Percentiles rank a stretch among this genome's conserved stretches.
Evolutionary conservation across 2,329 filamentous ascomycete species (phyloP).

Genomic region (Albophoma yamanashiensis): DNA sequence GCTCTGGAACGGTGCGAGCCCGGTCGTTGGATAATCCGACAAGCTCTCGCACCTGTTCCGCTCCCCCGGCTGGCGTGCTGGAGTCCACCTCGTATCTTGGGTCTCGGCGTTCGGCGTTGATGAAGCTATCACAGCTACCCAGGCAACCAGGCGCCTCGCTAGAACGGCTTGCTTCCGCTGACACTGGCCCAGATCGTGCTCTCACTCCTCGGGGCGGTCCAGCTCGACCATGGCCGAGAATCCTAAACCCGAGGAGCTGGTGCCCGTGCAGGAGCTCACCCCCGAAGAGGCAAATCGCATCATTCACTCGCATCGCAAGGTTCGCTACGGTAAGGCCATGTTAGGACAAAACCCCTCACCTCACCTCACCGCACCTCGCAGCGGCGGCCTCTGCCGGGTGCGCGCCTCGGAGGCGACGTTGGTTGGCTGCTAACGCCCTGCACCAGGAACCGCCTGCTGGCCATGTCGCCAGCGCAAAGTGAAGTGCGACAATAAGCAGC

Average conservation of each 20-base stretch:
- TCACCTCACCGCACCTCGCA: background rate
- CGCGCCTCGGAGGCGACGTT: background rate
- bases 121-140: conserved; percentile 5
- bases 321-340: conserved; percentile 46
- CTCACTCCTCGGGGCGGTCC: background rate
- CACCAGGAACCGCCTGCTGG: conserved; percentile 52
- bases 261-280: conserved; percentile 45
- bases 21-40: background rate
- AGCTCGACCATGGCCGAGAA: conserved; percentile 30
- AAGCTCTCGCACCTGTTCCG: background rate
- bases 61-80: background rate
- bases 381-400: background rate
- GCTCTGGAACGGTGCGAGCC: background rate
- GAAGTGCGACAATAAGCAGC: conserved; percentile 59
- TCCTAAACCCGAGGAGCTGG: conserved; percentile 31
- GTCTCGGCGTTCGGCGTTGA: conserved; percentile 26
- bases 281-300: conserved; percentile 57
- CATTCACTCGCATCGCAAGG: conserved; percentile 59
- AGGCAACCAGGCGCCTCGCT: background rate
- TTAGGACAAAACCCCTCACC: background rate
- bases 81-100: conserved; percentile 8
- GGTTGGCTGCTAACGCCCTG: background rate
- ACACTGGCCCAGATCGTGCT: background rate
- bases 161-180: background rate
- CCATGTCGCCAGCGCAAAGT: conserved; percentile 58